Conservation (phyloP, 2,329 filamentous ascomycete species). For the Lecanicillium sp. region DNA sequence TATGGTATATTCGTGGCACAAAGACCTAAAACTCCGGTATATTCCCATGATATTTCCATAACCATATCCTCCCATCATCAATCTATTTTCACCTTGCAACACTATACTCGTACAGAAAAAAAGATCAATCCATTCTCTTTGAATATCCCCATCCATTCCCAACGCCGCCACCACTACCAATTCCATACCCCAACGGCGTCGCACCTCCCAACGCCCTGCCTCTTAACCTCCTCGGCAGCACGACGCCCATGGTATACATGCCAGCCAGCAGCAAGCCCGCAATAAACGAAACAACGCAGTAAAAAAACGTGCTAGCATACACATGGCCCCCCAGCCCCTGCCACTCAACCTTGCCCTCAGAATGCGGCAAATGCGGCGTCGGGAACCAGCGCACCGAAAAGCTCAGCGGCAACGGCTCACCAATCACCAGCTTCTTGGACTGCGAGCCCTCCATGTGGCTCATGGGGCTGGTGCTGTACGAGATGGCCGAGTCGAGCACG, state of each 20-base stretch:
- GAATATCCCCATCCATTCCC: constrained; percentile 54
- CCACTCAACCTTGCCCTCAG: constrained; percentile 58
- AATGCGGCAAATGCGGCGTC: constrained; percentile 59
- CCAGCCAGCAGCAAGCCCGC: constrained; percentile 45
- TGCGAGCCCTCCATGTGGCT: constrained; percentile 46
- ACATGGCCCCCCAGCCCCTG: constrained; percentile 56
- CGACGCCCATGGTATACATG: constrained; percentile 52
- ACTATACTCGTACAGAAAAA: background rate
- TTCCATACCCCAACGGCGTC: constrained; percentile 48
- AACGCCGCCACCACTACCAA: constrained; percentile 28
- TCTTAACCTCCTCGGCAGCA: constrained; percentile 45
- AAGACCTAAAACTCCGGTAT: no score
- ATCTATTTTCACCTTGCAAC: background rate
- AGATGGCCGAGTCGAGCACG: constrained; percentile 77
- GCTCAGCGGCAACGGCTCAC: constrained; percentile 69
- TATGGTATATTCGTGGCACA: background rate
- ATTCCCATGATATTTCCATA: no score
- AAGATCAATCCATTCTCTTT: constrained; percentile 39
- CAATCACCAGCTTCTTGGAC: constrained; percentile 68
- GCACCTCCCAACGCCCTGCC: constrained; percentile 45
- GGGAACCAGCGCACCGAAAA: constrained; percentile 87
- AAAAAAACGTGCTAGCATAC: constrained; percentile 56
- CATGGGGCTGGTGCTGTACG: constrained; percentile 73
- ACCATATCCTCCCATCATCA: no score
- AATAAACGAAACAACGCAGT: constrained; percentile 49